Evolutionary conservation across 495 filamentous ascomycete species (phyloP).

Genomic region (Podospora pseudocomata): DNA sequence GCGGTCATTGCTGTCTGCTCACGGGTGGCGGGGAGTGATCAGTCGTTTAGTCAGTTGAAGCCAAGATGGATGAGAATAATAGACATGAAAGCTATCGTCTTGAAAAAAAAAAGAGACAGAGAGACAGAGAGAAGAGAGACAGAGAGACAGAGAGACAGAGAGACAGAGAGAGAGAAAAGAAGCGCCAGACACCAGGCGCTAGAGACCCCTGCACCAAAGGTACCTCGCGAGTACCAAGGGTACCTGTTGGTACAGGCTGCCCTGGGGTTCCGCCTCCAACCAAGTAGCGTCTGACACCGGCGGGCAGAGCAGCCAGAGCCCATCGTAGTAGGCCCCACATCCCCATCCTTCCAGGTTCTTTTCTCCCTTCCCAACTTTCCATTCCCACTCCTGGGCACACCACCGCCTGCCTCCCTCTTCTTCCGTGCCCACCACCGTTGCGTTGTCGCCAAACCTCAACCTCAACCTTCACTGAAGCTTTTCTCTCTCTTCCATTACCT

Average conservation of each 20-base stretch:
- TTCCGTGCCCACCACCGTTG: constrained; percentile 2
- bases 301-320: constrained; percentile 13
- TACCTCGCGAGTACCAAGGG: constrained; percentile 10
- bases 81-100: no score
- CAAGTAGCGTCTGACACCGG: constrained; percentile 23
- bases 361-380: constrained; percentile 25
- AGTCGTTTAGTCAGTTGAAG: no score
- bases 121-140: background rate
- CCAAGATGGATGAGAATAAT: no score
- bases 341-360: constrained; percentile 28
- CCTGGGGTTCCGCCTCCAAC: constrained; percentile 23
- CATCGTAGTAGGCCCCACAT: constrained; percentile 12
- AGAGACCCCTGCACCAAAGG: background rate
- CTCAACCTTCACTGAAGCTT: no score
- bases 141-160: background rate
- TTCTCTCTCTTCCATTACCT: no score
- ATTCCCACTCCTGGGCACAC: constrained; percentile 20
- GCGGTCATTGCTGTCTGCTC: background rate
- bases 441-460: background rate
- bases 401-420: constrained; percentile 20
- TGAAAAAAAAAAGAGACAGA: no score
- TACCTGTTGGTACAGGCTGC: constrained; percentile 22
- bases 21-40: no score
- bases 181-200: background rate
- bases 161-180: background rate